A percentile compares a stretch with the other conserved stretches of the same genome.
Evolutionary conservation across 106 monocot genomes (phyloP).

Genomic region (Dendrobium catenatum): DNA sequence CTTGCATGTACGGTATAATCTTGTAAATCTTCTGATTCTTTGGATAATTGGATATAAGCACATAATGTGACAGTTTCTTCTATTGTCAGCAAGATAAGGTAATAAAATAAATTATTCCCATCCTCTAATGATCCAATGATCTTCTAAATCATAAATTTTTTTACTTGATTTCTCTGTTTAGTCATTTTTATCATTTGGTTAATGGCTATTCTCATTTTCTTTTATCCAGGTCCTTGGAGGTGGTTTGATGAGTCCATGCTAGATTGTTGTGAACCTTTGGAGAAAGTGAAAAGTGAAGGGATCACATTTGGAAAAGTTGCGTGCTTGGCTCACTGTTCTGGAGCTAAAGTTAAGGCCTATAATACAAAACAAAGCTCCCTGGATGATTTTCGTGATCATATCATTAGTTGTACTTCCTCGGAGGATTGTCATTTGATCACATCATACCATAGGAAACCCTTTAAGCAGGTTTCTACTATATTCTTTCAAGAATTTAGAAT

Average conservation of each 20-base stretch:
- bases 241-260: conserved; percentile 99
- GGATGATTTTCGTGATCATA: conserved; percentile 72
- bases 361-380: conserved; percentile 55
- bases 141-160: background rate
- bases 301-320: conserved; percentile 89
- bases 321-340: conserved; percentile 89
- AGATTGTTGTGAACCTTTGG: conserved; percentile 92
- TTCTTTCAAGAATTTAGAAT: conserved; percentile 4
- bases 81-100: background rate
- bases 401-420: conserved; percentile 59
- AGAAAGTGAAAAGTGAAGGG: conserved; percentile 81
- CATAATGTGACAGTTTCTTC: no score
- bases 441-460: conserved; percentile 69
- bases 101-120: background rate
- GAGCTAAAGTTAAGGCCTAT: conserved; percentile 80
- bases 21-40: no score
- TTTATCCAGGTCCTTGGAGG: conserved; percentile 61
- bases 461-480: conserved; percentile 55
- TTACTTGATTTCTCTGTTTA: background rate
- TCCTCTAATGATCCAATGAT: background rate
- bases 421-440: conserved; percentile 80
- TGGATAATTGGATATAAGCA: no score
- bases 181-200: background rate
- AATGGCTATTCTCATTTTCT: background rate
- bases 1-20: no score